A percentile compares a stretch with the other conserved stretches of the same genome.
These are phyloP conservation scores for Clarireedia sp. DNA, from an alignment of 2,329 filamentous ascomycete genomes.

Conservation along the genomic window DNA sequence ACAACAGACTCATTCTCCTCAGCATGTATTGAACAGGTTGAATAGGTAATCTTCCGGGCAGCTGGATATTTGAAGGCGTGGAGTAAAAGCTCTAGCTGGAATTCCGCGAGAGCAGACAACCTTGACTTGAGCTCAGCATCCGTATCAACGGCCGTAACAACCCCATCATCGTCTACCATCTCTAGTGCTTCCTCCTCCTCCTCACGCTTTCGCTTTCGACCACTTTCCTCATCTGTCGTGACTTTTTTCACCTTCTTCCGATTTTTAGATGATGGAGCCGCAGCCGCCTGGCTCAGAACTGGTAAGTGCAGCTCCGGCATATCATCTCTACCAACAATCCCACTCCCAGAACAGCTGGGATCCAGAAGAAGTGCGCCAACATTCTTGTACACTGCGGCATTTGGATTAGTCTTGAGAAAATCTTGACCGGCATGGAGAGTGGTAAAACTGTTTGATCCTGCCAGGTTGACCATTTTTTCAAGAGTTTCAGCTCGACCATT, in stretches of 20 bases:
- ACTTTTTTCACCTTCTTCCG: conserved; percentile 22
- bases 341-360: conserved; percentile 91
- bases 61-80: conserved; percentile 79
- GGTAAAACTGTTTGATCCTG: conserved; percentile 61
- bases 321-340: conserved; percentile 84
- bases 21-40: conserved; percentile 82
- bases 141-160: conserved; percentile 43
- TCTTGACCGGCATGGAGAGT: conserved; percentile 67
- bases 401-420: conserved; percentile 69
- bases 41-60: conserved; percentile 75
- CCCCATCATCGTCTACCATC: conserved; percentile 48
- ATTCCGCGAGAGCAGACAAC: conserved; percentile 65
- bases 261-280: conserved; percentile 24
- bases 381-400: conserved; percentile 49
- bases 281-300: conserved; percentile 20
- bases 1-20: conserved; percentile 89
- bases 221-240: conserved; percentile 15
- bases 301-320: conserved; percentile 60
- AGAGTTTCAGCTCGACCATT: conserved; percentile 62
- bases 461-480: conserved; percentile 73
- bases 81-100: conserved; percentile 73
- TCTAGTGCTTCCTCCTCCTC: conserved; percentile 23
- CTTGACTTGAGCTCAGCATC: conserved; percentile 54
- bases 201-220: conserved; percentile 25
- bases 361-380: conserved; percentile 82